Conservation (phyloP, 1,139 yeast species). For the Candida tropicalis region DNA sequence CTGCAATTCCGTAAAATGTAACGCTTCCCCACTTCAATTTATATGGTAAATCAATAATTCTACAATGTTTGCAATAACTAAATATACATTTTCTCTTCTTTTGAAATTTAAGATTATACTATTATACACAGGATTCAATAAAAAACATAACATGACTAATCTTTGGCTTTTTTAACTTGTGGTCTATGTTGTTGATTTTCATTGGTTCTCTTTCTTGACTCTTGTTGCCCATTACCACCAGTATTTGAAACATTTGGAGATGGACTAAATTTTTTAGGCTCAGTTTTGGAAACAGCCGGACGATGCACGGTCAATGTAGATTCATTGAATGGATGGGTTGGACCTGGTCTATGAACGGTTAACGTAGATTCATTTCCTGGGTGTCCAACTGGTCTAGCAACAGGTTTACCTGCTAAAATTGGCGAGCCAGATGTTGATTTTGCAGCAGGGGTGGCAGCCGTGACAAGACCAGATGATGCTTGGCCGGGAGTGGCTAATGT, state of each 20-base stretch:
- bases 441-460: slow-evolving; percentile 6
- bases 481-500: neutral
- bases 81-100: too few relatives aligned
- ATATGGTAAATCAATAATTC: too few relatives aligned
- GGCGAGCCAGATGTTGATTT: slow-evolving; percentile 4
- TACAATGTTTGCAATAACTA: too few relatives aligned
- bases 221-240: slow-evolving; percentile 1
- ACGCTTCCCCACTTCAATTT: too few relatives aligned
- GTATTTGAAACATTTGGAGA: slow-evolving; percentile 7
- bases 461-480: slow-evolving; percentile 5
- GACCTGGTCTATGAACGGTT: slow-evolving; percentile 31
- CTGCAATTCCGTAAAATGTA: too few relatives aligned
- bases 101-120: too few relatives aligned
- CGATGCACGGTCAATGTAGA: slow-evolving; percentile 36
- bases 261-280: slow-evolving; percentile 14
- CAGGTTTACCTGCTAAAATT: slow-evolving; percentile 2
- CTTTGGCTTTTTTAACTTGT: slow-evolving; percentile 21
- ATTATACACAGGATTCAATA: too few relatives aligned
- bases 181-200: slow-evolving; percentile 20
- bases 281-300: slow-evolving; percentile 23
- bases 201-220: slow-evolving; percentile 13
- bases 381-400: slow-evolving; percentile 6
- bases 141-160: too few relatives aligned
- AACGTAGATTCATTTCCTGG: slow-evolving; percentile 30
- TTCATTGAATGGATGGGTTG: slow-evolving; percentile 22